Percentiles rank a stretch among this genome's conserved stretches.
phyloP scores from a whole-genome alignment of 257 asterid species.

The Gentiana straminea region DNA sequence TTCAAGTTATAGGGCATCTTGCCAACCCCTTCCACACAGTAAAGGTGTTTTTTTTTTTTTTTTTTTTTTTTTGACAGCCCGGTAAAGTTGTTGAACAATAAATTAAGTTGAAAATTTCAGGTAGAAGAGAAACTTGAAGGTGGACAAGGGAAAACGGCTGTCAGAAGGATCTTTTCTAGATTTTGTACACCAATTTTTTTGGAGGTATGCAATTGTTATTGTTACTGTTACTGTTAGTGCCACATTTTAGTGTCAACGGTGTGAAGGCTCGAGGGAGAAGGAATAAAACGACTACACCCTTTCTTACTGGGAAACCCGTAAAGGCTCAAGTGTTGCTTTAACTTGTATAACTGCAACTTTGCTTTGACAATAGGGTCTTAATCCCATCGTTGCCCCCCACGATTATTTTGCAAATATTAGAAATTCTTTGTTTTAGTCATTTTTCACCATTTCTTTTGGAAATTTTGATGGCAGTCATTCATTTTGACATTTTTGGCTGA shows the following conservation, averaged over 20 bases:
- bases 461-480: conserved; percentile 68
- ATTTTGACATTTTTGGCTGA: conserved; percentile 11
- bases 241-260: neutral
- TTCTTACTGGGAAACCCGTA: no score
- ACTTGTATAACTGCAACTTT: no score
- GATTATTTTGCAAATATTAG: neutral
- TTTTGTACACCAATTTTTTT: conserved; percentile 78
- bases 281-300: no score
- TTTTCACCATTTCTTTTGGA: conserved; percentile 56
- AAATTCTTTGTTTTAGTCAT: neutral
- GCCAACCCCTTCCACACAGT: no score
- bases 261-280: neutral
- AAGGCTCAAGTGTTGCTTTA: no score
- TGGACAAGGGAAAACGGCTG: conserved; percentile 74
- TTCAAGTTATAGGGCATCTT: no score
- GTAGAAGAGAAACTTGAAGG: conserved; percentile 84
- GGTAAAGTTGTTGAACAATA: no score
- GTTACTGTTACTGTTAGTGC: conserved; percentile 25
- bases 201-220: conserved; percentile 39
- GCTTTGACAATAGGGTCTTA: no score
- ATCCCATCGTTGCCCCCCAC: neutral
- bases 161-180: conserved; percentile 68
- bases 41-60: no score
- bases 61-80: no score
- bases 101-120: conserved; percentile 21